phyloP scores from a whole-genome alignment of 2,329 filamentous ascomycete genomes.

The Arthrocladium fulminans region DNA sequence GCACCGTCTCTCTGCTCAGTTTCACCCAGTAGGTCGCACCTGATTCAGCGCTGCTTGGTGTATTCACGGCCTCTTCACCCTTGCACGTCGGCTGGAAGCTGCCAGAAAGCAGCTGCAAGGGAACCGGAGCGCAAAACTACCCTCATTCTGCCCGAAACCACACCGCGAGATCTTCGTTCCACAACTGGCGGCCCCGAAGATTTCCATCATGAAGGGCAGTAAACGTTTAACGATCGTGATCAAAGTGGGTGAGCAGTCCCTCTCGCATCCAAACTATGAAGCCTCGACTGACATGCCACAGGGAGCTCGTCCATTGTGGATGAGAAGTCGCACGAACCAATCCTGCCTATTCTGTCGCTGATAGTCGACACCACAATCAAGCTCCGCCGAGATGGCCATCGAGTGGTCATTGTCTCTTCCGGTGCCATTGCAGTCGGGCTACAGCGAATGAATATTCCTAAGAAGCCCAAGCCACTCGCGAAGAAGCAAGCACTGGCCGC shows the following conservation, averaged over 20 bases:
- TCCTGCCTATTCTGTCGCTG: slow-evolving; percentile 78
- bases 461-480: slow-evolving; percentile 81
- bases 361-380: slow-evolving; percentile 92
- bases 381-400: slow-evolving; percentile 81
- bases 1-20: too few species aligned
- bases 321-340: slow-evolving; percentile 85
- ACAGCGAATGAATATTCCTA: slow-evolving; percentile 77
- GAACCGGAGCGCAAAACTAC: too few species aligned
- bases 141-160: too few species aligned
- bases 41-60: too few species aligned
- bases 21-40: too few species aligned
- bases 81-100: too few species aligned
- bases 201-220: slow-evolving; percentile 49
- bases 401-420: slow-evolving; percentile 91
- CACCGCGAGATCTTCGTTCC: too few species aligned
- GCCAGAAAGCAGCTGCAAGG: too few species aligned
- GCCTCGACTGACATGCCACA: slow-evolving; percentile 31
- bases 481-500: slow-evolving; percentile 86
- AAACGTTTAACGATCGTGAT: slow-evolving; percentile 71
- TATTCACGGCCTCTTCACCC: too few species aligned
- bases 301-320: slow-evolving; percentile 98
- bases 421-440: slow-evolving; percentile 93
- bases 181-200: background rate
- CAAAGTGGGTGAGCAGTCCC: slow-evolving; percentile 66
- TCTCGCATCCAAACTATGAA: background rate